These are phyloP conservation scores for Tulasnella sp. DNA, from an alignment of 768 basidiomycete genomes.

Conservation along the genomic window DNA sequence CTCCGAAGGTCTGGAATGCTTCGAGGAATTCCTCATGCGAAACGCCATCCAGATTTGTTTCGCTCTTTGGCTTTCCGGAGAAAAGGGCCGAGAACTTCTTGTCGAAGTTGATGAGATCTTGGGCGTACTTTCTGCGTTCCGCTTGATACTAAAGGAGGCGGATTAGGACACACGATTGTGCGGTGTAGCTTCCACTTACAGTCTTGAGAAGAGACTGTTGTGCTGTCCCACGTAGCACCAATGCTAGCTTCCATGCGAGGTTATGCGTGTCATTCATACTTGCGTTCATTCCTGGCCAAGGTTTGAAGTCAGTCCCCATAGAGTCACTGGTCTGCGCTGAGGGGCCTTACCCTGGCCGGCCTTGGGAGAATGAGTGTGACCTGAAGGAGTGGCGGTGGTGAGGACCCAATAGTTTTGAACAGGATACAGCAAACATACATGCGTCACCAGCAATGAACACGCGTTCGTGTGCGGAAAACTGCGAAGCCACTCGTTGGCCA, in stretches of 20 bases:
- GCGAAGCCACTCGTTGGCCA: slow-evolving; percentile 62
- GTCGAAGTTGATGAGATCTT: slow-evolving; percentile 65
- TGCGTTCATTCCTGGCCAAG: slow-evolving; percentile 48
- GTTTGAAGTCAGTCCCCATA: neutral
- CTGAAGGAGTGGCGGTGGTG: neutral
- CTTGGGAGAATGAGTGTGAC: slow-evolving; percentile 27
- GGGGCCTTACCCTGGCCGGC: slow-evolving; percentile 39
- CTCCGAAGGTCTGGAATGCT: slow-evolving; percentile 45
- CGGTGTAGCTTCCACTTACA: slow-evolving; percentile 27
- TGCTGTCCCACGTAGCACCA: slow-evolving; percentile 47
- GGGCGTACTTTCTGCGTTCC: slow-evolving; percentile 53
- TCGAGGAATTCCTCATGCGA: slow-evolving; percentile 40
- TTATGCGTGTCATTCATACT: slow-evolving; percentile 70
- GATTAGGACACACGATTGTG: neutral
- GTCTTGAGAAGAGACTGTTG: slow-evolving; percentile 40
- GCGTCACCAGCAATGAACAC: slow-evolving; percentile 73
- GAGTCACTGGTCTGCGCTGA: too few relatives aligned
- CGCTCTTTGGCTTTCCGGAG: slow-evolving; percentile 52
- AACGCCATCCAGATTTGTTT: slow-evolving; percentile 36
- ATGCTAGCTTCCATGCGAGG: slow-evolving; percentile 56
- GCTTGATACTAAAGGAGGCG: slow-evolving; percentile 43
- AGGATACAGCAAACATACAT: slow-evolving; percentile 45
- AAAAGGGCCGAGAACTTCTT: slow-evolving; percentile 54
- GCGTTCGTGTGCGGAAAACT: slow-evolving; percentile 48
- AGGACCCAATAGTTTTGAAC: neutral